Evolutionary conservation across 2,329 filamentous ascomycete genomes (phyloP), one percentile per base, ranked within the genome.

Genomic region (Apiospora arundinis): DNA sequence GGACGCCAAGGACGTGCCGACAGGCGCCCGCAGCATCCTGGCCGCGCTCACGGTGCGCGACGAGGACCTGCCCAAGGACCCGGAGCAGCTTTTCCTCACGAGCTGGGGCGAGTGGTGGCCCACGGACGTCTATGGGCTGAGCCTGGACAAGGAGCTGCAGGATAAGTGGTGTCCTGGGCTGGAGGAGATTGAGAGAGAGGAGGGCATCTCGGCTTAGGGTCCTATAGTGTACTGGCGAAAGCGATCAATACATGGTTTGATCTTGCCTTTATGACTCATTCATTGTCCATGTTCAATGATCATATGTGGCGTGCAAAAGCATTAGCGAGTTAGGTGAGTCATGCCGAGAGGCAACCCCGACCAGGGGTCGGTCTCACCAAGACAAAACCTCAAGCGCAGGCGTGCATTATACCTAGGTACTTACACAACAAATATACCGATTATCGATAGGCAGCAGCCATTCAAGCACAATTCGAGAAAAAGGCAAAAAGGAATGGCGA

Each of bases 31-130:
- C n/a, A 88, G 80, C 70, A 80, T 88, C 1, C 78, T 86, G n/a
- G 76, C 78, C 0, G 86, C 86, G 0, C 81, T 88, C 28, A 82
- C 80, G 0, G 76, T 81, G 3, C 52, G 52, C 28, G 28, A 60
- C 52, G 79, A 81, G 25, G 85, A 88, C 73, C 80, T 88, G 48
- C 86, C 87, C 1, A 81, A 84, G 40, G 85, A 89, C 46, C 83
- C 83, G 0, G 84, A 88, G 23, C 82, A 83, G 69, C 86, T 89
- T 69, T 88, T 89, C 77, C 75, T 89, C 60, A 88, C 86, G 0
- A 88, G 86, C 74, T 88, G 86, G 86, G 87, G 87, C 2, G 86
- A 89, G 79, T 89, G 86, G 86, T 89, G 86, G 86, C 75, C 80
- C 16, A 87, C 83, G 76, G 80, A 83, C 4, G 80, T 84, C 2